These are phyloP conservation scores for Pyricularia pennisetigena DNA, from an alignment of 2,329 filamentous ascomycete species.

Conservation along the genomic window DNA sequence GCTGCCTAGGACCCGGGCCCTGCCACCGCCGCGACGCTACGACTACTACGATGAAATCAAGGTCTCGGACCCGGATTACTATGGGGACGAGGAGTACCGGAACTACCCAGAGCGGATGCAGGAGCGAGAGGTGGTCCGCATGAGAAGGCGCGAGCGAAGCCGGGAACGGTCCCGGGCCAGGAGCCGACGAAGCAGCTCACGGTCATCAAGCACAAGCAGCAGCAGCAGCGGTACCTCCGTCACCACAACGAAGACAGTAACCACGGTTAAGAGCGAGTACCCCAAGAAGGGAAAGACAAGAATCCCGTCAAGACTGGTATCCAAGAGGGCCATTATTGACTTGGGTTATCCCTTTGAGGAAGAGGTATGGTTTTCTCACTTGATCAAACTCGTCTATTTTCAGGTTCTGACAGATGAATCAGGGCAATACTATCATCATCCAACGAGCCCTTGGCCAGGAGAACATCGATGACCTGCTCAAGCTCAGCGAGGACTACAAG, in stretches of 20 bases:
- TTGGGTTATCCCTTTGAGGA: slow-evolving; percentile 79
- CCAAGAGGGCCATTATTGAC: slow-evolving; percentile 71
- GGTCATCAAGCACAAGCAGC: slow-evolving; percentile 29
- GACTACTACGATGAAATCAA: slow-evolving; percentile 56
- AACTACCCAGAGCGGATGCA: slow-evolving; percentile 47
- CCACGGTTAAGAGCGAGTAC: slow-evolving; percentile 49
- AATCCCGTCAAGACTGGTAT: slow-evolving; percentile 72
- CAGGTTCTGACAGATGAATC: slow-evolving; percentile 16
- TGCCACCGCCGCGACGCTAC: slow-evolving; percentile 48
- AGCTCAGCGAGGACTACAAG: slow-evolving; percentile 68
- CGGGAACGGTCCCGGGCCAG: slow-evolving; percentile 28
- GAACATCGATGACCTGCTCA: slow-evolving; percentile 84
- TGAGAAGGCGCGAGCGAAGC: slow-evolving; percentile 33
- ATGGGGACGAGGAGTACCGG: slow-evolving; percentile 64
- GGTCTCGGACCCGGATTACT: slow-evolving; percentile 56
- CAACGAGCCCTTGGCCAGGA: slow-evolving; percentile 78
- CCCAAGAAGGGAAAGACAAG: slow-evolving; percentile 83
- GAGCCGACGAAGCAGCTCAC: slow-evolving; percentile 24
- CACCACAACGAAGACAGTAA: slow-evolving; percentile 34
- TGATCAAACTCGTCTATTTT: neutral
- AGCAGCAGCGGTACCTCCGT: slow-evolving; percentile 35
- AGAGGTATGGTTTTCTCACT: slow-evolving; percentile 48
- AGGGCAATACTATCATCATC: slow-evolving; percentile 76
- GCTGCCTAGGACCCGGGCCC: slow-evolving; percentile 52
- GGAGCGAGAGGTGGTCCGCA: slow-evolving; percentile 50